phyloP scores from a whole-genome alignment of 441 rosid species.

The Iberis amara region DNA sequence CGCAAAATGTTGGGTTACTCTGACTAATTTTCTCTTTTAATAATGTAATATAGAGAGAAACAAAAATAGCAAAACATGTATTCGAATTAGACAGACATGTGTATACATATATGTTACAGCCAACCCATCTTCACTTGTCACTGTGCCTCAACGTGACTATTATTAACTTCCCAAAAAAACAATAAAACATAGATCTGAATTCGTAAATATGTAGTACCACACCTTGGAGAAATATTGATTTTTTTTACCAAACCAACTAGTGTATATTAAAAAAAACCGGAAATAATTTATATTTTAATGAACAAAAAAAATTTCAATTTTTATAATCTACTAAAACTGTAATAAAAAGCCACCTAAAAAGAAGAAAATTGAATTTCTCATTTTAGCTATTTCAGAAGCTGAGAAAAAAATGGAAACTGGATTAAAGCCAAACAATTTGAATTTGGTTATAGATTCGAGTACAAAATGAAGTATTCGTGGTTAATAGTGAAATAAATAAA shows the following conservation, averaged over 20 bases:
- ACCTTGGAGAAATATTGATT: background rate
- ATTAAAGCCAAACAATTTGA: background rate
- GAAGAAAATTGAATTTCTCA: no score
- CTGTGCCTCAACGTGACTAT: constrained; percentile 25
- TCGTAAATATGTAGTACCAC: background rate
- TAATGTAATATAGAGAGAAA: background rate
- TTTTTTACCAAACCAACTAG: no score
- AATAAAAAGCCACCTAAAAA: no score
- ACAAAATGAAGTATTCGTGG: background rate
- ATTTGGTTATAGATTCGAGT: constrained; percentile 2
- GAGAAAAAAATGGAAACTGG: background rate
- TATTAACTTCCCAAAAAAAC: background rate
- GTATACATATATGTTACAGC: constrained; percentile 1
- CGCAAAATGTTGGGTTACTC: no score
- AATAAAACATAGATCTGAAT: no score
- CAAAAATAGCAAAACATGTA: constrained; percentile 28
- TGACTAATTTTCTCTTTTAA: no score
- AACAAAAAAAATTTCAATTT: no score
- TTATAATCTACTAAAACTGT: no score
- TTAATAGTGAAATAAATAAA: constrained; percentile 15
- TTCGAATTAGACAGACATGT: constrained; percentile 27
- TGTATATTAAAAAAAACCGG: no score
- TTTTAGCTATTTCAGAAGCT: no score
- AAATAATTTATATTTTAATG: no score
- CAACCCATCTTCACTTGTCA: constrained; percentile 26